Evolutionary conservation across 2,329 filamentous ascomycete genomes (phyloP).

Genomic region (Aspergillus cejpii): DNA sequence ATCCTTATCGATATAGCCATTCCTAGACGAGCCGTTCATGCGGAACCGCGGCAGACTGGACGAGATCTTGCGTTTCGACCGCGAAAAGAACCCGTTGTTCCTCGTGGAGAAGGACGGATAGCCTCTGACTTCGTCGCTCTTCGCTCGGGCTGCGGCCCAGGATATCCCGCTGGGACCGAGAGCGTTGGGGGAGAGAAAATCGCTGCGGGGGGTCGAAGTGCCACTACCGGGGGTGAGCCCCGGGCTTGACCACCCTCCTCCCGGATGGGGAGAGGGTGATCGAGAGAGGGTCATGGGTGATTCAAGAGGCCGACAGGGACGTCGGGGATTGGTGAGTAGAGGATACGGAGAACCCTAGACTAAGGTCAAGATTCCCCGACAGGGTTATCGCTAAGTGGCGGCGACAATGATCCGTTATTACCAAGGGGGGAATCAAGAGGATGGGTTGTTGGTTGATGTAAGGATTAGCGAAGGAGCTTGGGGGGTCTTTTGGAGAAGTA

Average conservation of each 20-base stretch:
- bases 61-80: conserved; percentile 74
- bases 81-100: conserved; percentile 79
- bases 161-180: conserved; percentile 47
- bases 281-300: conserved; percentile 72
- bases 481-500: not conserved
- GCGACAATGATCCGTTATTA: not conserved
- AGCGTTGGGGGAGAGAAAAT: conserved; percentile 23
- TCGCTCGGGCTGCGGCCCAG: conserved; percentile 77
- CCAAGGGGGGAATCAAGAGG: not conserved
- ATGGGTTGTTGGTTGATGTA: not conserved
- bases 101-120: conserved; percentile 74
- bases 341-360: not conserved
- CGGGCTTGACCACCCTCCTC: conserved; percentile 83
- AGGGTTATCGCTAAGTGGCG: not conserved
- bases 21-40: conserved; percentile 31
- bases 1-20: conserved; percentile 63
- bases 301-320: conserved; percentile 48
- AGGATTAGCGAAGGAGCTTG: not conserved
- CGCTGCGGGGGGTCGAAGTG: conserved; percentile 57
- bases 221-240: conserved; percentile 68
- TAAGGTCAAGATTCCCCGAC: not conserved
- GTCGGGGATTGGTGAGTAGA: not conserved
- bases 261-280: conserved; percentile 76
- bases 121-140: conserved; percentile 64
- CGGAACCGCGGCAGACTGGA: conserved; percentile 70